Conservation (phyloP, 805 yeast species). For the Osmozyma mogii region DNA sequence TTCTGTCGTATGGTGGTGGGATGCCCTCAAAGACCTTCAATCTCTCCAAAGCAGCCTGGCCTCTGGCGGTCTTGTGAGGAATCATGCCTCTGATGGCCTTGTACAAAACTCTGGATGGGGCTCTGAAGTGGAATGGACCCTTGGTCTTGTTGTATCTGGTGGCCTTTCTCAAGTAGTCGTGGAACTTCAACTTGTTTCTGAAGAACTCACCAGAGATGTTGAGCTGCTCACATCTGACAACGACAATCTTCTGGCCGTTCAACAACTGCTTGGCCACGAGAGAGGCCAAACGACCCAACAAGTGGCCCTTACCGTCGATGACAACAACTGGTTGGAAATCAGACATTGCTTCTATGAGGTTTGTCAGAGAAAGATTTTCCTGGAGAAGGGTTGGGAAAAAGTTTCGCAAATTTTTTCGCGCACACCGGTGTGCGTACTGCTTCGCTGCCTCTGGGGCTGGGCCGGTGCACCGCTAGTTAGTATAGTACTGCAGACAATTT, state of each 20-base stretch:
- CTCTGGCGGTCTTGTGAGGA: slow-evolving; percentile 99
- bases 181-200: slow-evolving; percentile 99
- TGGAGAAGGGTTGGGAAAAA: no score
- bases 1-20: slow-evolving; percentile 99
- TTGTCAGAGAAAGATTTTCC: no score
- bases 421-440: no score
- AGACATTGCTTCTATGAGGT: no score
- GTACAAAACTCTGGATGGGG: slow-evolving; percentile 99
- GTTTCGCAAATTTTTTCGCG: no score
- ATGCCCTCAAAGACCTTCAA: slow-evolving; percentile 99
- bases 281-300: slow-evolving; percentile 99
- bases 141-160: slow-evolving; percentile 97
- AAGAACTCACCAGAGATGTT: slow-evolving; percentile 99
- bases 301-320: slow-evolving; percentile 99
- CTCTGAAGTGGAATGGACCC: slow-evolving; percentile 99
- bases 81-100: slow-evolving; percentile 99
- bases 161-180: slow-evolving; percentile 98
- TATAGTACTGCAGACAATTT: no score
- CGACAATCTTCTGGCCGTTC: slow-evolving; percentile 95
- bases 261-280: slow-evolving; percentile 97
- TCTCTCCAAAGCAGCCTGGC: slow-evolving; percentile 99
- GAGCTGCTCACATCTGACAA: slow-evolving; percentile 95
- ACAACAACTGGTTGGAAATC: slow-evolving; percentile 95
- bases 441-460: no score
- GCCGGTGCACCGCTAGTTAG: no score